A percentile compares a stretch with the other conserved stretches of the same genome.
Evolutionary conservation across 345 rosid genomes (phyloP).

Genomic region (Gynandropsis gynandra): DNA sequence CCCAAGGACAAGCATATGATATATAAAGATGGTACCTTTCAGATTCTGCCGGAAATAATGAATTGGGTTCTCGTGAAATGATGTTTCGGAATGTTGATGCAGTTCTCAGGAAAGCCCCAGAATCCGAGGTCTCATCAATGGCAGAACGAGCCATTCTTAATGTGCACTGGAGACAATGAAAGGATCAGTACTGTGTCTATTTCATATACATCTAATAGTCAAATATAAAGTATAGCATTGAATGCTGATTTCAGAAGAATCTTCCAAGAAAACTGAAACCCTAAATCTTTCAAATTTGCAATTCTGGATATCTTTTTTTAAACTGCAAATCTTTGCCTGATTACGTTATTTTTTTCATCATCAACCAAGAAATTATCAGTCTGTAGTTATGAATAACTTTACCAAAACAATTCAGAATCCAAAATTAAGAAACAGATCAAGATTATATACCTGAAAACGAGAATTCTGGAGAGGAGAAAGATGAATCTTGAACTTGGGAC

Average conservation of each 20-base stretch:
- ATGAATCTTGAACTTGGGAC: constrained; percentile 9
- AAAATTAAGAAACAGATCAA: neutral
- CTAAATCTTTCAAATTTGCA: too few relatives aligned
- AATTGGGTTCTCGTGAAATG: constrained; percentile 47
- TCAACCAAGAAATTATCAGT: neutral
- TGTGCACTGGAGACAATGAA: constrained; percentile 23
- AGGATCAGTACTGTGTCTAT: neutral
- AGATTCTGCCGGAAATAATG: constrained; percentile 70
- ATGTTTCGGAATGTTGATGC: constrained; percentile 80
- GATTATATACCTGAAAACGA: constrained; percentile 27
- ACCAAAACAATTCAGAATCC: neutral
- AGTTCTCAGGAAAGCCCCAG: constrained; percentile 69
- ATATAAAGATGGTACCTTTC: constrained; percentile 91
- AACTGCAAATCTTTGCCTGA: too few relatives aligned
- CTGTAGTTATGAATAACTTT: neutral
- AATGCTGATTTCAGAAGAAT: too few relatives aligned
- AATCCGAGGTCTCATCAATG: constrained; percentile 59
- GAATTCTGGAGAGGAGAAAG: constrained; percentile 12
- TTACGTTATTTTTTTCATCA: neutral
- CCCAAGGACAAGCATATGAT: constrained; percentile 98
- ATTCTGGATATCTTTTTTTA: too few relatives aligned
- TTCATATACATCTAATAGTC: neutral
- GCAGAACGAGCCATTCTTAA: constrained; percentile 70
- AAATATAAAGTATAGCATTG: constrained; percentile 14
- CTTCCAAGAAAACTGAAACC: too few relatives aligned